Evolutionary conservation across 495 filamentous ascomycete genomes (phyloP).

Genomic region (Annulohypoxylon bovei): DNA sequence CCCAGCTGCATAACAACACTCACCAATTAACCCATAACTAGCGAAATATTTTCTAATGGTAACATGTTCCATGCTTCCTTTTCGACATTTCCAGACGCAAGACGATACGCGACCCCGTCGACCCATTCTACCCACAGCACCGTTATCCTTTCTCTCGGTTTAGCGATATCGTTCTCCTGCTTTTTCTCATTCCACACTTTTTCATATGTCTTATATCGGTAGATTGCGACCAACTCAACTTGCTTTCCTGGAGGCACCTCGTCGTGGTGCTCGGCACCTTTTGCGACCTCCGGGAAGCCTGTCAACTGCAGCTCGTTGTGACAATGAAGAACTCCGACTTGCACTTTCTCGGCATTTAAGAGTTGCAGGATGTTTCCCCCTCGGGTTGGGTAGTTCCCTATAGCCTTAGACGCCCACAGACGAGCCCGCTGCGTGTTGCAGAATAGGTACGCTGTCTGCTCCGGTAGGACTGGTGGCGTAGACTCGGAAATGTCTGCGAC

Average conservation of each 20-base stretch:
- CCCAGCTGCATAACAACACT: too few relatives aligned
- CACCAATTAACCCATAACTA: neutral
- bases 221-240: neutral
- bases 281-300: neutral
- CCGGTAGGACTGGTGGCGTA: conserved; percentile 1
- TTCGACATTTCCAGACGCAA: conserved; percentile 18
- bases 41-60: neutral
- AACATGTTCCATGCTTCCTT: neutral
- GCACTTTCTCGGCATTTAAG: neutral
- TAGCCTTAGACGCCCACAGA: neutral
- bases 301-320: neutral
- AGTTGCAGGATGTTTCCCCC: neutral
- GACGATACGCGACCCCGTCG: conserved; percentile 33
- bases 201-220: neutral
- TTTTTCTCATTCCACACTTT: neutral
- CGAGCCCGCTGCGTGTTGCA: conserved; percentile 36
- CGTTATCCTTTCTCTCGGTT: neutral
- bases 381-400: neutral
- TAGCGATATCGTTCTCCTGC: neutral
- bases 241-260: neutral
- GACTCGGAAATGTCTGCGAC: neutral
- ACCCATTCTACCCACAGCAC: conserved; percentile 39
- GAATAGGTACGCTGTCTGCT: conserved; percentile 41
- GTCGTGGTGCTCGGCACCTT: neutral
- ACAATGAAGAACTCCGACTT: neutral